phyloP scores from a whole-genome alignment of 23 red algal genomes.

The Chondrus crispus region DNA sequence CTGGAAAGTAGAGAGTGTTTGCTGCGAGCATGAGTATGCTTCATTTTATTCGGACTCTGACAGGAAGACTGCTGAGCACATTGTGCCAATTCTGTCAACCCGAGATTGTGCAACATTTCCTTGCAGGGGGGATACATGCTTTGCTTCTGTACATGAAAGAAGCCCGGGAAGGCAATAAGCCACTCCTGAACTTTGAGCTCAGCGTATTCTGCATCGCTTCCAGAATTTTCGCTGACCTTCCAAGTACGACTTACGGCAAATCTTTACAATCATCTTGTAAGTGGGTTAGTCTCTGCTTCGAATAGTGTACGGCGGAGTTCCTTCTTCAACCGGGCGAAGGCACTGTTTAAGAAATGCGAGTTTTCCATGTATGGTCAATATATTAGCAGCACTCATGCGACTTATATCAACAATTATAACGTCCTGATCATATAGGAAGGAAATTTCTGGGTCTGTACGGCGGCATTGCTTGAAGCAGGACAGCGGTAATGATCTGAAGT shows the following conservation, averaged over 20 bases:
- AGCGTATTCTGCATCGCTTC: background rate
- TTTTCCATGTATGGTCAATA: background rate
- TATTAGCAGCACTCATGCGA: background rate
- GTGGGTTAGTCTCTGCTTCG: background rate
- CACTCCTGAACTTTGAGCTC: background rate
- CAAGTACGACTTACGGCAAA: background rate
- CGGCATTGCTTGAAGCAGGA: background rate
- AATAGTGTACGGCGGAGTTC: background rate
- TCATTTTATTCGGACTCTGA: background rate
- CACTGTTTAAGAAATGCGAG: background rate
- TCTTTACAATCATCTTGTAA: background rate
- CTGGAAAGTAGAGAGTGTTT: background rate
- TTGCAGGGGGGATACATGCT: background rate
- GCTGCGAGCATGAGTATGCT: constrained; percentile 2
- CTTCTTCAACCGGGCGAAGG: background rate
- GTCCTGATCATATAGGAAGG: background rate
- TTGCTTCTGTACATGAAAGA: constrained; percentile 3
- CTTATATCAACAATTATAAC: background rate
- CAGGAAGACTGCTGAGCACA: background rate
- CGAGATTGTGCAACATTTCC: background rate
- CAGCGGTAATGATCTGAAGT: background rate
- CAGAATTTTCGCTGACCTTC: background rate
- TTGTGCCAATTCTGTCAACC: background rate
- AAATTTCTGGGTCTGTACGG: background rate
- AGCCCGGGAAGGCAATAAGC: constrained; percentile 6